Evolutionary conservation across 2,329 filamentous ascomycete genomes (phyloP), one percentile per base, ranked within the genome.

Genomic region (Aspergillus neoniger): DNA sequence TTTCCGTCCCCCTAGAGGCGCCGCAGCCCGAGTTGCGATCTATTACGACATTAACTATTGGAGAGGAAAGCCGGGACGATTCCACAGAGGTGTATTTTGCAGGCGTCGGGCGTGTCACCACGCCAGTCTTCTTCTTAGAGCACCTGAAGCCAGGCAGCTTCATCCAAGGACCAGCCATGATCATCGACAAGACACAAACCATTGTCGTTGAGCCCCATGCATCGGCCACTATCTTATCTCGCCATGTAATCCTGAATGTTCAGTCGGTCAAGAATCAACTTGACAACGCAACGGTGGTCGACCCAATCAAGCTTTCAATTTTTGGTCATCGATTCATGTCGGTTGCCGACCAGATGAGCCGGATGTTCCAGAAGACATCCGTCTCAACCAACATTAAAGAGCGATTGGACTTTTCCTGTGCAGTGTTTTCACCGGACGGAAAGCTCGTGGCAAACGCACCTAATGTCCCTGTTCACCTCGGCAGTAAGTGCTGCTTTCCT

Each of bases 131-230:
- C 30, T 62, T 74, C n/a, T 67, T 78, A 1, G 68, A 73, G 55
- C 67, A 74, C 17, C 62, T 78, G 9, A 67, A 72, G n/a, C 74
- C 72, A 53, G 64, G 70, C 41, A 72, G 69, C 12, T 71, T 69
- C 6, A 69, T 79, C 10, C 49, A 65, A n/a, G 92, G 92, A 0
- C 92, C 92, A 1, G 92, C 92, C 0, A 89, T 96, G 75, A 85
- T 96, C 63, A 92, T 92, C 2, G 93, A 80, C 56, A 69, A 77
- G 41, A 80, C 77, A 0, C 94, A 97, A 76, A 98, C 94, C 0
- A 95, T 98, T 63, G 91, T 97, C 0, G 88, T 97, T 2, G 91
- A 91, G 0, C 94, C 93, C 0, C 85, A 85, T 30, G 86, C 92
- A 3, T 86, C 86, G 19, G 94, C 93, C 0, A 78, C 92, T 21